Conservation (phyloP, 345 rosid species). For the Eucalyptus sideroxylon region DNA sequence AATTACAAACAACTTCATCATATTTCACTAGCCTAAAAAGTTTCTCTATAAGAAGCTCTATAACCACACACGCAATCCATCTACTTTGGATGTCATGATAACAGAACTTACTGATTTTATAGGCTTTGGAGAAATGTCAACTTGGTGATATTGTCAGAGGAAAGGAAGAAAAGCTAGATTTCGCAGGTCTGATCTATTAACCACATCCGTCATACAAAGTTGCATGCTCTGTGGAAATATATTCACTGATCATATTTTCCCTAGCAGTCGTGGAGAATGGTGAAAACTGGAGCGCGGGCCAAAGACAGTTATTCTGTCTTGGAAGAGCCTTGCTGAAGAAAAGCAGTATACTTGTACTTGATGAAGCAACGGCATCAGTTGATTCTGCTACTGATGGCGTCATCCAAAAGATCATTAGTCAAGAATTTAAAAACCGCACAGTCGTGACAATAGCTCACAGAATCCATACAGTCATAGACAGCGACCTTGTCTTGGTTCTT, state of each 20-base stretch:
- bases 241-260: background rate
- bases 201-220: background rate
- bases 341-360: constrained; percentile 75
- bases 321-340: constrained; percentile 84
- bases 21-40: background rate
- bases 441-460: constrained; percentile 96
- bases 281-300: constrained; percentile 91
- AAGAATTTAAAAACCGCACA: constrained; percentile 70
- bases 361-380: constrained; percentile 93
- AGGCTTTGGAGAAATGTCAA: constrained; percentile 86
- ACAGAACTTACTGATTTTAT: background rate
- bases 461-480: constrained; percentile 83
- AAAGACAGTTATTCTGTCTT: constrained; percentile 72
- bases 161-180: constrained; percentile 66
- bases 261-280: constrained; percentile 78
- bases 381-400: constrained; percentile 93
- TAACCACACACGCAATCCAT: background rate
- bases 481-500: constrained; percentile 84
- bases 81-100: background rate
- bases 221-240: background rate
- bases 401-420: constrained; percentile 63
- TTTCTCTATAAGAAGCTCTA: background rate
- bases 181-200: constrained; percentile 32
- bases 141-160: constrained; percentile 54
- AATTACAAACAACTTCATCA: background rate